Percentiles rank a stretch among this genome's conserved stretches.
Conservation (phyloP, 2,329 filamentous ascomycete species). For the Ramichloridium luteum region DNA sequence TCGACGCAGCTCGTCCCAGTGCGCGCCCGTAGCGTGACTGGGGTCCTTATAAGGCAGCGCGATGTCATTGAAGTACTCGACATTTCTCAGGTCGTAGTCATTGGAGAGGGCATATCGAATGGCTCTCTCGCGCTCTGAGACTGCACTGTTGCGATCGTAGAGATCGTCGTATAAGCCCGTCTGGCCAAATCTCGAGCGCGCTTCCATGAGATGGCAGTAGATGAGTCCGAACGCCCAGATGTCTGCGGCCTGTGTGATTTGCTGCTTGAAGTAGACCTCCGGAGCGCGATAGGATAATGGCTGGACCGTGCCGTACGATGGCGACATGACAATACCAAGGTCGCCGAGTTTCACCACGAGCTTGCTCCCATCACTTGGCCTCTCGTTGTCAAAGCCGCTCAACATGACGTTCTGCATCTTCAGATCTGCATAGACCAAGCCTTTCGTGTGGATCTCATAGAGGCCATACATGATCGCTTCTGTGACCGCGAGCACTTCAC, state of each 20-base stretch:
- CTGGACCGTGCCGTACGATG: constrained; percentile 16
- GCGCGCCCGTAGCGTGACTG: constrained; percentile 9
- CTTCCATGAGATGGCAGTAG: constrained; percentile 20
- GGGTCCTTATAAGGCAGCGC: constrained; percentile 11
- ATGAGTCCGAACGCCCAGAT: constrained; percentile 21
- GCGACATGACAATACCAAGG: constrained; percentile 19
- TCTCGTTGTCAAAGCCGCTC: constrained; percentile 14
- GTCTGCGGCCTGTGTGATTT: constrained; percentile 17
- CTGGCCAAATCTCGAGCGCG: constrained; percentile 14
- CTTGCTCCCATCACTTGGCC: constrained; percentile 8
- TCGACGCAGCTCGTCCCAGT: constrained; percentile 15
- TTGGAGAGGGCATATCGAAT: constrained; percentile 14
- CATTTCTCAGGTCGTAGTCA: constrained; percentile 18
- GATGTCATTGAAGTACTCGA: constrained; percentile 14
- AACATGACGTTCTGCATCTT: constrained; percentile 23
- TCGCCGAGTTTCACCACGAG: constrained; percentile 19
- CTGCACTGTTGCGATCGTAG: constrained; percentile 6
- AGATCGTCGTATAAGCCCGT: constrained; percentile 20
- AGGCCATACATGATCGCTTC: constrained; percentile 16
- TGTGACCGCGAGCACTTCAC: constrained; percentile 15
- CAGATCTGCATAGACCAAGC: constrained; percentile 20
- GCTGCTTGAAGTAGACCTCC: constrained; percentile 20
- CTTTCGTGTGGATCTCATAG: constrained; percentile 15
- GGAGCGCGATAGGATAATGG: constrained; percentile 20
- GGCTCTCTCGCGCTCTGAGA: constrained; percentile 12